These are phyloP conservation scores for Cordyceps militaris DNA, from an alignment of 2,329 filamentous ascomycete species.

Conservation along the genomic window DNA sequence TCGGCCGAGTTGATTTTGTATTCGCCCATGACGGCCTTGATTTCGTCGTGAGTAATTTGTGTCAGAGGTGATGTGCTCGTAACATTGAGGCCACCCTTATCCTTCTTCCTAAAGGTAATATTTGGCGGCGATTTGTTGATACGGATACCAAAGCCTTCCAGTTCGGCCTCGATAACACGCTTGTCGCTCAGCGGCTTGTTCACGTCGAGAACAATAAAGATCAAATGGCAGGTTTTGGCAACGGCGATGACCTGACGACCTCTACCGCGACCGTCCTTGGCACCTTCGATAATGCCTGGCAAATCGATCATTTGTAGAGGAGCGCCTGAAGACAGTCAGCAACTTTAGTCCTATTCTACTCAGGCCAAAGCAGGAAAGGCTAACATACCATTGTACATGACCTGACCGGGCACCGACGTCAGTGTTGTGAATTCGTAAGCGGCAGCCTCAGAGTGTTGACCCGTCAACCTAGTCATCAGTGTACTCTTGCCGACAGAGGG, in stretches of 20 bases:
- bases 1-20: constrained; percentile 96
- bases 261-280: constrained; percentile 95
- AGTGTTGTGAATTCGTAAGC: constrained; percentile 98
- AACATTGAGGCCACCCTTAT: constrained; percentile 93
- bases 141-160: constrained; percentile 95
- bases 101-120: constrained; percentile 99
- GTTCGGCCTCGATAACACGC: constrained; percentile 84
- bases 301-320: constrained; percentile 98
- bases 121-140: constrained; percentile 97
- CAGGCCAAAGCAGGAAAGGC: too few species aligned
- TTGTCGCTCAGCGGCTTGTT: constrained; percentile 98
- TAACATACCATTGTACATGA: constrained; percentile 73
- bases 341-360: not conserved
- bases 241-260: constrained; percentile 98
- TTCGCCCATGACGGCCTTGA: constrained; percentile 95
- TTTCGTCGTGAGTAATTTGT: constrained; percentile 92
- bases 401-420: constrained; percentile 93
- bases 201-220: constrained; percentile 97
- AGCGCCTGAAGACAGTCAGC: constrained; percentile 46
- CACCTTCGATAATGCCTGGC: constrained; percentile 96
- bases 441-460: constrained; percentile 93
- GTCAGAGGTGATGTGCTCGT: constrained; percentile 89
- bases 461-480: constrained; percentile 88
- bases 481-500: constrained; percentile 98
- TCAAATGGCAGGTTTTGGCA: constrained; percentile 96